These are phyloP conservation scores for Hericium erinaceus DNA, from an alignment of 768 basidiomycete genomes.

Conservation along the genomic window DNA sequence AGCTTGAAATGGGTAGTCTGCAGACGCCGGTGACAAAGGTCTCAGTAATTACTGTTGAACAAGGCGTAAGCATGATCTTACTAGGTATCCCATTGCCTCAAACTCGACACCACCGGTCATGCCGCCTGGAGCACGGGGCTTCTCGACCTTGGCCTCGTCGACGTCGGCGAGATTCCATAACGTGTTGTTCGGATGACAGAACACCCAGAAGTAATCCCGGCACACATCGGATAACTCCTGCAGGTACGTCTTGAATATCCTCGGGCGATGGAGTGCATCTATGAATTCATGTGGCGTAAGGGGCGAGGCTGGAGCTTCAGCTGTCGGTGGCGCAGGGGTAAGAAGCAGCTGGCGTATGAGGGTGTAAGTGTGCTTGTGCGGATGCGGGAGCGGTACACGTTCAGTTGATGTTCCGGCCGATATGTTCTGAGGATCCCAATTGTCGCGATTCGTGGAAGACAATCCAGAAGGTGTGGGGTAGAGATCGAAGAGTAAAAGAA, in stretches of 20 bases:
- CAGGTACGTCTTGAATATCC: slow-evolving; percentile 76
- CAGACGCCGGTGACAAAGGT: not conserved
- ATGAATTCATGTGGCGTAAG: slow-evolving; percentile 79
- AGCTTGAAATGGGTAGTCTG: slow-evolving; percentile 86
- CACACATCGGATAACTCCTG: slow-evolving; percentile 84
- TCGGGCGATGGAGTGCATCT: slow-evolving; percentile 52
- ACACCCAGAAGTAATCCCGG: slow-evolving; percentile 93
- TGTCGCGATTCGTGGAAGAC: slow-evolving; percentile 31
- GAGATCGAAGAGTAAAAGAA: slow-evolving; percentile 81
- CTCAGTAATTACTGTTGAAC: not conserved
- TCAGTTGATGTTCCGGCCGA: slow-evolving; percentile 30
- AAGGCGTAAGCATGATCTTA: slow-evolving; percentile 32
- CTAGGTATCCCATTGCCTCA: slow-evolving; percentile 94
- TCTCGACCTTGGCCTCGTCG: slow-evolving; percentile 79
- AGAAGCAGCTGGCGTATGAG: slow-evolving; percentile 70
- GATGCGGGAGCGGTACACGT: slow-evolving; percentile 57
- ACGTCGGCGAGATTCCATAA: slow-evolving; percentile 83
- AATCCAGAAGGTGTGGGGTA: slow-evolving; percentile 62
- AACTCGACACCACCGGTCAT: slow-evolving; percentile 99
- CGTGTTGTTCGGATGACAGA: slow-evolving; percentile 90
- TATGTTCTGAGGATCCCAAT: slow-evolving; percentile 6
- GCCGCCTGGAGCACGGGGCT: slow-evolving; percentile 88
- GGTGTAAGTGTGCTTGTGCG: slow-evolving; percentile 65
- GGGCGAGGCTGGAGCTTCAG: slow-evolving; percentile 50
- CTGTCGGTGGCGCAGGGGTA: slow-evolving; percentile 56